Base-by-base conservation (phyloP, 1,139 yeast genomes). In the Wickerhamiella pararugosa region DNA sequence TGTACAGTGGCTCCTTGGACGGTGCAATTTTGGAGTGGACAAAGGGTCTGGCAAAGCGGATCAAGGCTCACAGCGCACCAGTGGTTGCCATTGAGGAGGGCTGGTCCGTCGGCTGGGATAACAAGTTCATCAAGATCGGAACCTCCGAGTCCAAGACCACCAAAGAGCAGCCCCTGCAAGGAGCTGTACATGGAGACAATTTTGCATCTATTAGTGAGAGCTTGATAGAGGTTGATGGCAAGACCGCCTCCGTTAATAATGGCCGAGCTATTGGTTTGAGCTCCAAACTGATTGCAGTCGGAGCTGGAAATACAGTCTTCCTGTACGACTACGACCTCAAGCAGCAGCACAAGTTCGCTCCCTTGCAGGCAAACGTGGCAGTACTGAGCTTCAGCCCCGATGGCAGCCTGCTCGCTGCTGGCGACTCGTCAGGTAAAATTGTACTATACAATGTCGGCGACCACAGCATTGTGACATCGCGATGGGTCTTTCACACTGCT, bases 401-500 rank as follows among this genome's bases (percentile, higher is more conserved):
- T 51, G 80, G 76, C 8, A 62, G 68, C 46, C 71, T 66, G 48
- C 66, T 79, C 26, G 97, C 97, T 0, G 83, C 79, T 25, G 96
- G 96, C 40, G 97, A 87, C 55, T 67, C 72, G 4, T 66, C 80
- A 38, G 98, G 98, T 33, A 90, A 90, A 58, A 82, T 84, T 51
- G 64, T 78, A 9, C 66, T 84, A 29, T 84, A 76, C 61, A 71
- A 75, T 47, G 58, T 73, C 11, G 60, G 62, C 1, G 76, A 75
- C 39, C 73, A 69, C 34, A 55, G 70, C 6, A 66, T 82, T 6
- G 73, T 80, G 37, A 86, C 97, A 1, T 75, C 92, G 0, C 74
- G 97, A 57, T 90, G 99, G 99, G 79, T 94, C 0, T 87, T 82
- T 75, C 96, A 92, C 59, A 80, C 87, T 3, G 78, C 94, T 44